Conservation (phyloP, 345 rosid species). For the Bretschneidera sinensis region DNA sequence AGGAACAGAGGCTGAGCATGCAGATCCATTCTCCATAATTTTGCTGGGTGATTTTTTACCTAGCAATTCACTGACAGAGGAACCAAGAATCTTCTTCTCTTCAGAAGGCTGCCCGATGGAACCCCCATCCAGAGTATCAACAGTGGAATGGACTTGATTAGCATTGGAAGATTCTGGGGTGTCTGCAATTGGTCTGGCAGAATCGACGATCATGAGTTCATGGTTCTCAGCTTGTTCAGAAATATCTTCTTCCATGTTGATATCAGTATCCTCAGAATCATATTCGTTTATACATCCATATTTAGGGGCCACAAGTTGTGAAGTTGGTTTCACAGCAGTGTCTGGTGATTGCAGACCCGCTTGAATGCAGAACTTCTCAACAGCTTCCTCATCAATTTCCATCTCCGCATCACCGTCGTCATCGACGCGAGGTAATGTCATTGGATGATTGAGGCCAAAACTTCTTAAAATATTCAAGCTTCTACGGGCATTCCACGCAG, state of each 20-base stretch:
- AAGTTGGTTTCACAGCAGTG: conserved; percentile 19
- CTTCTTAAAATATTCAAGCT: conserved; percentile 78
- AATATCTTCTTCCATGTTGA: conserved; percentile 62
- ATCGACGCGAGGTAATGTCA: conserved; percentile 57
- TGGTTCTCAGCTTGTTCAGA: conserved; percentile 38
- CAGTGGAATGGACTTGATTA: conserved; percentile 11
- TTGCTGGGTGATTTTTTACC: conserved; percentile 16
- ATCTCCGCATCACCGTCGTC: conserved; percentile 96
- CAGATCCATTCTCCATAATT: conserved; percentile 17
- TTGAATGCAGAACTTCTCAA: conserved; percentile 69
- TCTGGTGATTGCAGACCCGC: conserved; percentile 46
- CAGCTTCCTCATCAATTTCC: conserved; percentile 98
- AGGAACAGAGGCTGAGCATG: conserved; percentile 24
- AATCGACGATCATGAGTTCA: conserved; percentile 19
- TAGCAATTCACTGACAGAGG: conserved; percentile 16
- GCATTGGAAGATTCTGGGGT: conserved; percentile 10
- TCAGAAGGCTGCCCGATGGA: conserved; percentile 10
- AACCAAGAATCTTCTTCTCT: conserved; percentile 11
- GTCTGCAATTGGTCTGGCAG: conserved; percentile 26
- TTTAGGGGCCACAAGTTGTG: conserved; percentile 19
- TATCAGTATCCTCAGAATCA: conserved; percentile 50
- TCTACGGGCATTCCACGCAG: conserved; percentile 88
- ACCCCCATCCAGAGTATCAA: conserved; percentile 21
- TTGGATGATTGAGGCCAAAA: conserved; percentile 72
- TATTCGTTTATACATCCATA: conserved; percentile 24